Conservation (phyloP, 768 basidiomycete genomes). For the Phylloporus sp. region DNA sequence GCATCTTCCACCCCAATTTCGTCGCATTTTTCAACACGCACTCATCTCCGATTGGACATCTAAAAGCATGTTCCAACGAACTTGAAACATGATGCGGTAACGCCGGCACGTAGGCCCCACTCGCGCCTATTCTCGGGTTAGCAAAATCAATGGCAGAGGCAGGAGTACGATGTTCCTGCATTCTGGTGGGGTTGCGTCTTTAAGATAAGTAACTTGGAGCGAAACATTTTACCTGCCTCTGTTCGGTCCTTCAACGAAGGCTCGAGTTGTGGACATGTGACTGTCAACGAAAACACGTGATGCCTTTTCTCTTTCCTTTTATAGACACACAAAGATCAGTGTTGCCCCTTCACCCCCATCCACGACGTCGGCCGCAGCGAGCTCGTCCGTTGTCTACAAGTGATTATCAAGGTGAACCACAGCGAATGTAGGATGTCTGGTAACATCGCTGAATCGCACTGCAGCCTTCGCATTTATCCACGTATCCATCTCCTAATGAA, state of each 20-base stretch:
- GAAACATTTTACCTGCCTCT: no score
- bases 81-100: no score
- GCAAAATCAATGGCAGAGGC: no score
- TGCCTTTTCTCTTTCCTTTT: conserved; percentile 6
- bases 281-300: conserved; percentile 13
- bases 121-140: no score
- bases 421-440: background rate
- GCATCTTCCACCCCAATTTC: no score
- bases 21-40: no score
- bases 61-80: no score
- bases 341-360: conserved; percentile 3
- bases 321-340: conserved; percentile 3
- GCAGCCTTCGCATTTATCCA: background rate
- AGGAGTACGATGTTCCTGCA: no score
- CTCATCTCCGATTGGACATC: no score
- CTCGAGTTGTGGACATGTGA: background rate
- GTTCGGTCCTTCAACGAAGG: no score
- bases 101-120: no score
- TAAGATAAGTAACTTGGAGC: background rate
- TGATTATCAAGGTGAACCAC: conserved; percentile 7
- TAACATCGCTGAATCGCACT: background rate
- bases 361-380: conserved; percentile 6
- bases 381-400: background rate
- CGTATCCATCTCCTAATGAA: conserved; percentile 16
- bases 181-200: no score